Evolutionary conservation across 176 grass and related monocot genomes (phyloP).

Genomic region (Carex littledalei): DNA sequence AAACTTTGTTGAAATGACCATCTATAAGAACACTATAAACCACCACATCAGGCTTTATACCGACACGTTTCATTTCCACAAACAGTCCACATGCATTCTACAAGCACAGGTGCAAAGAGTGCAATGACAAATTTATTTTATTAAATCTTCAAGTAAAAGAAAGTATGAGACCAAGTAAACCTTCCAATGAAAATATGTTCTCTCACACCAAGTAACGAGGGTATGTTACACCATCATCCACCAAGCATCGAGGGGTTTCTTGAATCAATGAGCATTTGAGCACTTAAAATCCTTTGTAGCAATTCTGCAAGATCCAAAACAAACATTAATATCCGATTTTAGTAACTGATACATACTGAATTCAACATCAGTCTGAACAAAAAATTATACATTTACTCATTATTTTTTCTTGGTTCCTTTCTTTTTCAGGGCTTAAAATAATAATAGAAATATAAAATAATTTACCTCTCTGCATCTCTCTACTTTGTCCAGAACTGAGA

Average conservation of each 20-base stretch:
- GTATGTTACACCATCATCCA: slow-evolving; percentile 83
- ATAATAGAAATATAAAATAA: not conserved
- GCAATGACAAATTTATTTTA: not conserved
- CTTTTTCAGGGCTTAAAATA: not conserved
- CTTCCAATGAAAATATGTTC: slow-evolving; percentile 94
- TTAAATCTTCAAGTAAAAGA: not conserved
- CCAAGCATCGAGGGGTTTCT: slow-evolving; percentile 1
- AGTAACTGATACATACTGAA: not conserved
- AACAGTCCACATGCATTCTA: slow-evolving; percentile 30
- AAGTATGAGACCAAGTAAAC: slow-evolving; percentile 12
- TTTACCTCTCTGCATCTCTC: not conserved
- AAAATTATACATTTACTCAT: not conserved
- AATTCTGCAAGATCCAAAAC: not conserved
- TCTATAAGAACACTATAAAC: slow-evolving; percentile 2
- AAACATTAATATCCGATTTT: not conserved
- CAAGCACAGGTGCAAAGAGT: not conserved
- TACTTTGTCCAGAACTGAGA: slow-evolving; percentile 36
- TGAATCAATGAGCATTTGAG: not conserved
- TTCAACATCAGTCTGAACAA: not conserved
- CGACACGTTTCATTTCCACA: slow-evolving; percentile 39
- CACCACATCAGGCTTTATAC: slow-evolving; percentile 60
- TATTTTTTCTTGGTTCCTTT: not conserved
- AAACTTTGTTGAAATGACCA: slow-evolving; percentile 1
- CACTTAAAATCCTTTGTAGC: not conserved
- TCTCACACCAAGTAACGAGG: slow-evolving; percentile 84